Evolutionary conservation across 2,329 filamentous ascomycete genomes (phyloP).

Genomic region (Sordariomycetes sp.): DNA sequence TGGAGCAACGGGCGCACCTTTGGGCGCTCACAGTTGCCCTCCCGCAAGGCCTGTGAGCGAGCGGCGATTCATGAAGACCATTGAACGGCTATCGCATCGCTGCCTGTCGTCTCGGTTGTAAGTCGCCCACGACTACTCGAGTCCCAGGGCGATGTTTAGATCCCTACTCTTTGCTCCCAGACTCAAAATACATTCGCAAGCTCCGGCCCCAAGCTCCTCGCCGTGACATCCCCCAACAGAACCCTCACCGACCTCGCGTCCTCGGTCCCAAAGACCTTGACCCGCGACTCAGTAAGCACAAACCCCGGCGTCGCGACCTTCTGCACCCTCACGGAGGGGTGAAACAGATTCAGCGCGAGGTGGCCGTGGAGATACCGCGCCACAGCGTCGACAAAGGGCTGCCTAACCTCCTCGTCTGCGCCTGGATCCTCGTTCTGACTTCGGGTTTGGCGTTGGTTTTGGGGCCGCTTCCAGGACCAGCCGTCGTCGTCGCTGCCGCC

Average conservation of each 20-base stretch:
- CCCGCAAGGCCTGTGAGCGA: no score
- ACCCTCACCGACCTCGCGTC: not conserved
- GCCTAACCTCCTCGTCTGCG: conserved; percentile 35
- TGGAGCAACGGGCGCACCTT: no score
- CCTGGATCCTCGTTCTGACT: no score
- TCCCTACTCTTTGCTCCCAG: not conserved
- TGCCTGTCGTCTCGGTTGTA: no score
- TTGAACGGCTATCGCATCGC: no score
- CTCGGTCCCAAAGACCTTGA: conserved; percentile 28
- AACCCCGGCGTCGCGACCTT: conserved; percentile 44
- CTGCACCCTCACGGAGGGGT: conserved; percentile 36
- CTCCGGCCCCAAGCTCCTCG: not conserved
- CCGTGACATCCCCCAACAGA: not conserved
- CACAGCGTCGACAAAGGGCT: conserved; percentile 32
- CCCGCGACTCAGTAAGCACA: conserved; percentile 33
- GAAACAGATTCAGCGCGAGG: conserved; percentile 39
- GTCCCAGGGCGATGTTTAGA: no score
- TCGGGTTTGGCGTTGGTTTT: conserved; percentile 10
- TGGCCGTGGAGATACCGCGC: conserved; percentile 36
- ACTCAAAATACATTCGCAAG: conserved; percentile 1
- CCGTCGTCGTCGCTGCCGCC: conserved; percentile 35
- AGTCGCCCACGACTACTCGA: no score
- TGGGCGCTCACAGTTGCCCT: no score
- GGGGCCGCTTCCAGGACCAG: conserved; percentile 34
- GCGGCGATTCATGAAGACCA: no score